A percentile compares a stretch with the other conserved stretches of the same genome.
Evolutionary conservation across 1,284 basidiomycete species (phyloP).

Genomic region (Takashimella tepidaria): DNA sequence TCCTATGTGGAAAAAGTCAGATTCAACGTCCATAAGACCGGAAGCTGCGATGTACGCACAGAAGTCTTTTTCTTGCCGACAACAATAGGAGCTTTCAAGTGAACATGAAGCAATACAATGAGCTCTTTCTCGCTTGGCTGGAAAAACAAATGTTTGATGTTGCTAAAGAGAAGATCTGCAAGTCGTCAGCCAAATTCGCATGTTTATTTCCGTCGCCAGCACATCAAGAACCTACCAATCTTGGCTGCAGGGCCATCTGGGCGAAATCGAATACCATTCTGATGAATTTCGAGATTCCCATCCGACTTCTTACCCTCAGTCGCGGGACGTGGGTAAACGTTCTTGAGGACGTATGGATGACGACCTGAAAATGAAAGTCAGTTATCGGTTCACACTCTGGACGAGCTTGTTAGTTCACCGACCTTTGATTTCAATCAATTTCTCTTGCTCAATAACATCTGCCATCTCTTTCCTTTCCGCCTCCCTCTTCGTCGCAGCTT

Average conservation of each 20-base stretch:
- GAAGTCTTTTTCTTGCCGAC: conserved; percentile 98
- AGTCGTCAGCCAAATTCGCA: background rate
- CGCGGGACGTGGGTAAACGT: conserved; percentile 90
- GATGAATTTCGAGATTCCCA: conserved; percentile 95
- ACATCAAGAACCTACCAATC: conserved; percentile 59
- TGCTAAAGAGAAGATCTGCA: conserved; percentile 87
- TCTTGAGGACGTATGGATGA: conserved; percentile 74
- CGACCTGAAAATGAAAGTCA: conserved; percentile 45
- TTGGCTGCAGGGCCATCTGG: conserved; percentile 71
- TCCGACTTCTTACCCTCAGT: conserved; percentile 53
- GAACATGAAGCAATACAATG: conserved; percentile 88
- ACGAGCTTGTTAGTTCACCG: background rate
- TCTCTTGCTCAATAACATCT: conserved; percentile 93
- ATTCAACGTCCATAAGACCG: no score
- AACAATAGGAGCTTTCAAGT: conserved; percentile 94
- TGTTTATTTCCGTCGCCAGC: background rate
- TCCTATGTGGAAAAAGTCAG: conserved; percentile 55
- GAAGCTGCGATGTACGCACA: no score
- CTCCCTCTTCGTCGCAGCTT: conserved; percentile 93
- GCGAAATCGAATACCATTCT: conserved; percentile 92
- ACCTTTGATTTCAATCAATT: conserved; percentile 78
- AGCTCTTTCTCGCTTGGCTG: conserved; percentile 97
- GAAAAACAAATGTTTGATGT: conserved; percentile 98
- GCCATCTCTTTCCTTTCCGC: conserved; percentile 98
- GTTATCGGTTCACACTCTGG: background rate